These are phyloP conservation scores for Nicotiana sylvestris DNA, from an alignment of 257 asterid species.

Conservation along the genomic window DNA sequence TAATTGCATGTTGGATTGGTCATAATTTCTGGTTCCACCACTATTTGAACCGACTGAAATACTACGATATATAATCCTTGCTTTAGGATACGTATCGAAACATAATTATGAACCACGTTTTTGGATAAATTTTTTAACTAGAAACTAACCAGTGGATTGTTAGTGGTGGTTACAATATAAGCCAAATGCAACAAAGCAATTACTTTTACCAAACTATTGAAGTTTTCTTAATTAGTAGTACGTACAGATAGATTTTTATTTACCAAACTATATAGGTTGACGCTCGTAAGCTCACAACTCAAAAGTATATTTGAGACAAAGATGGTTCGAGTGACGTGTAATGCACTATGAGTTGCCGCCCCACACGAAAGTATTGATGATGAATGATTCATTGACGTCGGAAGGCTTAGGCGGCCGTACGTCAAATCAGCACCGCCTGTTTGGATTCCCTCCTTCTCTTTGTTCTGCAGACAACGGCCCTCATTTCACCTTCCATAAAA, in stretches of 20 bases:
- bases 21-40: too few species aligned
- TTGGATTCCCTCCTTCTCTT: conserved; percentile 9
- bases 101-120: neutral
- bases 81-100: neutral
- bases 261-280: neutral
- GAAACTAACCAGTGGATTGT: neutral
- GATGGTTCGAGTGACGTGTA: conserved; percentile 28
- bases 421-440: conserved; percentile 22
- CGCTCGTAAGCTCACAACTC: neutral
- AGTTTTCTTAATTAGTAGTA: too few species aligned
- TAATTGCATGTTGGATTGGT: too few species aligned
- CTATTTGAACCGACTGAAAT: too few species aligned
- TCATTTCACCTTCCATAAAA: conserved; percentile 12
- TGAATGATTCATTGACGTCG: neutral
- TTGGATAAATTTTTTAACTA: neutral
- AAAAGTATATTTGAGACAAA: neutral
- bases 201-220: too few species aligned
- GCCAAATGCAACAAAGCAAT: neutral
- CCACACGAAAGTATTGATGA: neutral
- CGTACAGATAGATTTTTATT: neutral
- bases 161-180: neutral
- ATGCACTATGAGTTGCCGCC: conserved; percentile 19
- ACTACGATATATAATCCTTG: neutral
- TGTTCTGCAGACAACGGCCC: conserved; percentile 19
- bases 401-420: neutral